A percentile compares a stretch with the other conserved stretches of the same genome.
Evolutionary conservation across 768 basidiomycete genomes (phyloP).

Genomic region (Tubosaeta sp.): DNA sequence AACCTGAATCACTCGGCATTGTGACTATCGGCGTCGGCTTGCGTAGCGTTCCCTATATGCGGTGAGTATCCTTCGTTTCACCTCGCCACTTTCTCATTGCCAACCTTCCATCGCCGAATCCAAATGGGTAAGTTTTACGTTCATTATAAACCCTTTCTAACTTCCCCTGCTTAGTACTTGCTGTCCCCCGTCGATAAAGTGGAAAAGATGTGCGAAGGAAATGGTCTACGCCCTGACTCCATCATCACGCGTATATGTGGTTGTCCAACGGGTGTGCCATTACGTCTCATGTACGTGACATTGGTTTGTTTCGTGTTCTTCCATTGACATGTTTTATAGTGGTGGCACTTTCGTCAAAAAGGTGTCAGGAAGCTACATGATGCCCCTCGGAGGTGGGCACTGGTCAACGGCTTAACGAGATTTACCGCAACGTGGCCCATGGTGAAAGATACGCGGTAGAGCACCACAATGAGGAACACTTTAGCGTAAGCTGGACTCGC

Average conservation of each 20-base stretch:
- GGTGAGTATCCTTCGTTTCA: conserved; percentile 34
- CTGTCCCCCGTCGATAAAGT: conserved; percentile 92
- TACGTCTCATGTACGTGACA: conserved; percentile 87
- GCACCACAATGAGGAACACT: conserved; percentile 80
- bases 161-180: conserved; percentile 63
- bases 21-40: conserved; percentile 87
- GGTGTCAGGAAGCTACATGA: conserved; percentile 85
- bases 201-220: conserved; percentile 91
- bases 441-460: conserved; percentile 94
- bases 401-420: conserved; percentile 95
- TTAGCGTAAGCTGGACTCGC: conserved; percentile 91
- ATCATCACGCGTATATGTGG: conserved; percentile 99
- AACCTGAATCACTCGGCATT: conserved; percentile 76
- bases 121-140: conserved; percentile 47
- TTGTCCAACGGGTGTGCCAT: conserved; percentile 95
- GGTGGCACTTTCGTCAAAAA: conserved; percentile 96
- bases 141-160: conserved; percentile 23
- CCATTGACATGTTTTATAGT: conserved; percentile 42
- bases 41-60: conserved; percentile 97
- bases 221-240: conserved; percentile 87
- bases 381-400: conserved; percentile 96
- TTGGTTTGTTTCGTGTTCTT: conserved; percentile 45
- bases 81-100: background rate
- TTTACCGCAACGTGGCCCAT: conserved; percentile 89
- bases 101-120: conserved; percentile 73